Evolutionary conservation across 495 filamentous ascomycete species (phyloP).

Genomic region (Penicillium turbatum): DNA sequence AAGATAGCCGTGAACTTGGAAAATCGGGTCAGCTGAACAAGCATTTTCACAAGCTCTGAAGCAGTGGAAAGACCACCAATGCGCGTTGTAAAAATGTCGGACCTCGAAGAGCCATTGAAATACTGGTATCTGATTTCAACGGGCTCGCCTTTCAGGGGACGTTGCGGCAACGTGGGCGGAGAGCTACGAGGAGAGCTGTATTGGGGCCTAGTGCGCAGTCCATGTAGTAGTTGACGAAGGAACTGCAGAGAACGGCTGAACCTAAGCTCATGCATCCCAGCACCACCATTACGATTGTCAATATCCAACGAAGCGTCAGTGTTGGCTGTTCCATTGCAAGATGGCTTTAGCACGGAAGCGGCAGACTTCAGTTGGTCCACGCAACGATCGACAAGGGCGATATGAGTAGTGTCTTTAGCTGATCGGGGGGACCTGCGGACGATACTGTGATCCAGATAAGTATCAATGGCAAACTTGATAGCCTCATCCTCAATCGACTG

Average conservation of each 20-base stretch:
- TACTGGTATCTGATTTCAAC: constrained; percentile 69
- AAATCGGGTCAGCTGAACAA: constrained; percentile 66
- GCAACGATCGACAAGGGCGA: constrained; percentile 72
- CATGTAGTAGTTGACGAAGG: constrained; percentile 53
- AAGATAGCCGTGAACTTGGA: constrained; percentile 55
- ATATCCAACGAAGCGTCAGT: constrained; percentile 49
- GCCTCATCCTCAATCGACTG: constrained; percentile 64
- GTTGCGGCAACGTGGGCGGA: constrained; percentile 36
- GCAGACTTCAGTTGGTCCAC: constrained; percentile 67
- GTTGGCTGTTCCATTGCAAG: constrained; percentile 35
- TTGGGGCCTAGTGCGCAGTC: constrained; percentile 48
- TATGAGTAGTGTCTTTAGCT: constrained; percentile 65
- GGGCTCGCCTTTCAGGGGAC: constrained; percentile 51
- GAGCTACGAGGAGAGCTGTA: constrained; percentile 47
- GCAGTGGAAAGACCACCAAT: constrained; percentile 70
- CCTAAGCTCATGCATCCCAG: constrained; percentile 51
- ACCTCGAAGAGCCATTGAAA: constrained; percentile 56
- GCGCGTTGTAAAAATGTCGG: constrained; percentile 51
- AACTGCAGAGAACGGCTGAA: constrained; percentile 63
- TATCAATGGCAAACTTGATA: constrained; percentile 63
- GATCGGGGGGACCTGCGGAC: constrained; percentile 40
- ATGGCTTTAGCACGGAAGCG: constrained; percentile 55
- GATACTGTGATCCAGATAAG: constrained; percentile 61
- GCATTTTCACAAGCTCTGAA: constrained; percentile 57
- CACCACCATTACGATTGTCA: constrained; percentile 39